Evolutionary conservation across 257 asterid species (phyloP).

Genomic region (Rauvolfia tetraphylla): DNA sequence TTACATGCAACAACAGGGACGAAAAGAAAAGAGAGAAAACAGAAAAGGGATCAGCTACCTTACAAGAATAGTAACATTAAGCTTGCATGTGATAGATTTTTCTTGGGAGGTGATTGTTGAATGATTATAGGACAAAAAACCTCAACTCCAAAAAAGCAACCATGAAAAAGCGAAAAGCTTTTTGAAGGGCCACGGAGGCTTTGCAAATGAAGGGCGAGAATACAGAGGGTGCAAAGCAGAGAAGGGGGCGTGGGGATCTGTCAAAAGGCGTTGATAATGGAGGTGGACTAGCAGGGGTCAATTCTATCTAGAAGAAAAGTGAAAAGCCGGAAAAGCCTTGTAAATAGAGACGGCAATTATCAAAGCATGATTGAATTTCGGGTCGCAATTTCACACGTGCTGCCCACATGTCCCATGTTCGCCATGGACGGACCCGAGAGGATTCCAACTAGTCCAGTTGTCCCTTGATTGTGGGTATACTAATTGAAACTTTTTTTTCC

Average conservation of each 20-base stretch:
- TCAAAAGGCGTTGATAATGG: constrained; percentile 19
- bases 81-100: constrained; percentile 17
- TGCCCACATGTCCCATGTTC: neutral
- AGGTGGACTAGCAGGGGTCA: neutral
- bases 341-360: constrained; percentile 13
- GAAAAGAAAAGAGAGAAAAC: neutral
- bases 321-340: neutral
- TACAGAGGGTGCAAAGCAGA: neutral
- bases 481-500: too few relatives aligned
- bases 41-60: constrained; percentile 5
- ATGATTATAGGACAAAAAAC: constrained; percentile 10
- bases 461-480: too few relatives aligned
- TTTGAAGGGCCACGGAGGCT: constrained; percentile 1
- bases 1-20: neutral
- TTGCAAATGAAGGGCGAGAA: neutral
- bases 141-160: constrained; percentile 7
- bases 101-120: neutral
- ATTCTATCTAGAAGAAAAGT: neutral
- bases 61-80: constrained; percentile 7
- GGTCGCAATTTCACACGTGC: neutral
- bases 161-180: neutral
- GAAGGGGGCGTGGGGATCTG: constrained; percentile 17
- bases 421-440: too few relatives aligned
- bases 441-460: too few relatives aligned
- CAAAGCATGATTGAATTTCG: constrained; percentile 15